Percentiles rank a stretch among this genome's conserved stretches.
Evolutionary conservation across 495 filamentous ascomycete genomes (phyloP).

Genomic region (Jackrogersella minutella): DNA sequence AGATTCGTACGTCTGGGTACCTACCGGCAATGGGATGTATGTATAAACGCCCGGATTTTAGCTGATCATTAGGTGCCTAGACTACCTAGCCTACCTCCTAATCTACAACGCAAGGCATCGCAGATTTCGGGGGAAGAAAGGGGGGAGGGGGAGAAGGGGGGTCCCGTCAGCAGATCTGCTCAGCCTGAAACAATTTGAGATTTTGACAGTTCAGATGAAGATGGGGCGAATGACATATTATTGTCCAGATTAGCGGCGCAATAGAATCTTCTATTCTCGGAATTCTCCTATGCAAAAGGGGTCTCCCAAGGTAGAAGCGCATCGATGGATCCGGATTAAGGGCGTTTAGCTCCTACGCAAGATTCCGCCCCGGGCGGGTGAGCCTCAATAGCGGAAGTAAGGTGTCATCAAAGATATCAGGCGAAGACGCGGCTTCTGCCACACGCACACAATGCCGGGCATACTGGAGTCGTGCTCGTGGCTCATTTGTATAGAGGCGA

Average conservation of each 20-base stretch:
- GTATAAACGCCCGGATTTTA: conserved; percentile 5
- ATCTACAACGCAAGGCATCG: conserved; percentile 32
- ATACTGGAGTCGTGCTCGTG: background rate
- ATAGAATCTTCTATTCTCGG: conserved; percentile 1
- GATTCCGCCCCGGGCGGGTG: conserved; percentile 22
- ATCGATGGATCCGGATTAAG: background rate
- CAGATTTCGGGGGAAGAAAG: conserved; percentile 11
- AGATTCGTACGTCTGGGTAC: conserved; percentile 20
- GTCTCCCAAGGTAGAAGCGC: too few relatives aligned
- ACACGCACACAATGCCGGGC: conserved; percentile 18
- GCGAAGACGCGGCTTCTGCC: background rate
- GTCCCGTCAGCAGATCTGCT: conserved; percentile 25
- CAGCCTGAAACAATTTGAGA: conserved; percentile 33
- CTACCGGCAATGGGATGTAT: background rate
- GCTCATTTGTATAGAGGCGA: conserved; percentile 14
- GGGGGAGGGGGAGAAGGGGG: background rate
- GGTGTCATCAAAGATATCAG: too few relatives aligned
- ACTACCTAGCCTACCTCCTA: background rate
- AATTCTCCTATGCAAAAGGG: background rate
- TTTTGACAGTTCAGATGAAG: conserved; percentile 32
- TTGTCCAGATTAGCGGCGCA: conserved; percentile 1
- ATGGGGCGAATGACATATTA: background rate
- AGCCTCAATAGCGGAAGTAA: background rate
- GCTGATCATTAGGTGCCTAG: conserved; percentile 32
- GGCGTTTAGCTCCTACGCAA: background rate